phyloP scores from a whole-genome alignment of 2,329 filamentous ascomycete genomes.

The Zymoseptoria brevis region DNA sequence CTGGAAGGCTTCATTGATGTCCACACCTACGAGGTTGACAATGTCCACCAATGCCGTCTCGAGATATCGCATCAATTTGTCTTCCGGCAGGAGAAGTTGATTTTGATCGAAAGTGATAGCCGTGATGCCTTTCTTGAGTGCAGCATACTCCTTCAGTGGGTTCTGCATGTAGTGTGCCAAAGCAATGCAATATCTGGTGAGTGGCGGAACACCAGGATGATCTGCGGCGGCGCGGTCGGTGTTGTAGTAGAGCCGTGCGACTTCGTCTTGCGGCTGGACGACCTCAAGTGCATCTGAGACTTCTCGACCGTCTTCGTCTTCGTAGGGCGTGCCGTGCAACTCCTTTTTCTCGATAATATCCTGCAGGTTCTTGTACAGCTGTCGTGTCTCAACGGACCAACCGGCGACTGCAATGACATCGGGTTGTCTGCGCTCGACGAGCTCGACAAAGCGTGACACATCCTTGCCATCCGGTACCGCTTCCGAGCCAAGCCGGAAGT shows the following conservation, averaged over 20 bases:
- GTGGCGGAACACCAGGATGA: slow-evolving; percentile 68
- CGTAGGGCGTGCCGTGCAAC: slow-evolving; percentile 71
- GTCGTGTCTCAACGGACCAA: slow-evolving; percentile 78
- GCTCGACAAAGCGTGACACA: slow-evolving; percentile 64
- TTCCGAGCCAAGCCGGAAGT: slow-evolving; percentile 62
- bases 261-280: slow-evolving; percentile 89
- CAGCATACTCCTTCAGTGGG: slow-evolving; percentile 92
- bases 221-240: slow-evolving; percentile 72
- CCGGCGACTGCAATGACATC: slow-evolving; percentile 88
- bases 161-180: slow-evolving; percentile 89
- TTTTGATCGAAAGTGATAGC: slow-evolving; percentile 85
- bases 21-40: slow-evolving; percentile 92
- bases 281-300: slow-evolving; percentile 76
- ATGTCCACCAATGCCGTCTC: slow-evolving; percentile 98
- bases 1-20: slow-evolving; percentile 82
- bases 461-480: slow-evolving; percentile 56
- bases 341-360: slow-evolving; percentile 69
- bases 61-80: slow-evolving; percentile 76
- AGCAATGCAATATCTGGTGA: slow-evolving; percentile 83
- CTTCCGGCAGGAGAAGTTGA: slow-evolving; percentile 78
- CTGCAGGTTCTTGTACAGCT: slow-evolving; percentile 72
- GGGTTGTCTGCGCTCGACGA: slow-evolving; percentile 71
- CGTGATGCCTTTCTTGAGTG: slow-evolving; percentile 76
- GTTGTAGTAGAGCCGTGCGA: slow-evolving; percentile 91
- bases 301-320: slow-evolving; percentile 77